phyloP scores from a whole-genome alignment of 306 rosid species.

The Cicer cuneatum region DNA sequence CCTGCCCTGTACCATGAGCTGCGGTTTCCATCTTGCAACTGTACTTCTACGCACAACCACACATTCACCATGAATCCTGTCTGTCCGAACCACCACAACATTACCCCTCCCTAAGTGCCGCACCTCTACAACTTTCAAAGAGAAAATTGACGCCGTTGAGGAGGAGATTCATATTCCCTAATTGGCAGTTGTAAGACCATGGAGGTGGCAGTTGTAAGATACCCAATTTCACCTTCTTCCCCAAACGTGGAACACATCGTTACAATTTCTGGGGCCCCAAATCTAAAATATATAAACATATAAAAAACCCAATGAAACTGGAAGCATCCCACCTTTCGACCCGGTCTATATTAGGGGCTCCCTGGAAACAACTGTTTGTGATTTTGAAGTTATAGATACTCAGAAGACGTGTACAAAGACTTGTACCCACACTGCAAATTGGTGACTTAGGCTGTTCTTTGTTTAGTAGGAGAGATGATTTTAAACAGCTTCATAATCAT shows the following conservation, averaged over 20 bases:
- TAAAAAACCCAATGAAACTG: not conserved
- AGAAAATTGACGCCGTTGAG: no score
- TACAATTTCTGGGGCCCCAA: not conserved
- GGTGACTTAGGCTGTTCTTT: not conserved
- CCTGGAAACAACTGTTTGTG: not conserved
- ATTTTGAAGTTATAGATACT: slow-evolving; percentile 1
- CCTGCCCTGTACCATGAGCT: no score
- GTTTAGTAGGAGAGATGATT: not conserved
- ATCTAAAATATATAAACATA: not conserved
- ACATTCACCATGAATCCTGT: no score
- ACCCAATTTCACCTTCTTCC: not conserved
- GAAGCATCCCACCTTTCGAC: not conserved
- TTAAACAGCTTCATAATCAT: slow-evolving; percentile 6
- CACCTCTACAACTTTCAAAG: no score
- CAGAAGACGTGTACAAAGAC: not conserved
- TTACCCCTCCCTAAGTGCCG: no score
- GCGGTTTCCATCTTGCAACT: no score
- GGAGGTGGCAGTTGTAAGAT: slow-evolving; percentile 1
- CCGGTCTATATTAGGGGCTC: not conserved
- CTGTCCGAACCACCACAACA: no score
- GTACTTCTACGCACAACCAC: no score
- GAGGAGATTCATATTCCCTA: no score
- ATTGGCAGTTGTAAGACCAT: not conserved
- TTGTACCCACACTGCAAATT: not conserved
- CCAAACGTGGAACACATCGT: not conserved